Evolutionary conservation across 1,284 basidiomycete genomes (phyloP).

Genomic region (Trametes pubescens): DNA sequence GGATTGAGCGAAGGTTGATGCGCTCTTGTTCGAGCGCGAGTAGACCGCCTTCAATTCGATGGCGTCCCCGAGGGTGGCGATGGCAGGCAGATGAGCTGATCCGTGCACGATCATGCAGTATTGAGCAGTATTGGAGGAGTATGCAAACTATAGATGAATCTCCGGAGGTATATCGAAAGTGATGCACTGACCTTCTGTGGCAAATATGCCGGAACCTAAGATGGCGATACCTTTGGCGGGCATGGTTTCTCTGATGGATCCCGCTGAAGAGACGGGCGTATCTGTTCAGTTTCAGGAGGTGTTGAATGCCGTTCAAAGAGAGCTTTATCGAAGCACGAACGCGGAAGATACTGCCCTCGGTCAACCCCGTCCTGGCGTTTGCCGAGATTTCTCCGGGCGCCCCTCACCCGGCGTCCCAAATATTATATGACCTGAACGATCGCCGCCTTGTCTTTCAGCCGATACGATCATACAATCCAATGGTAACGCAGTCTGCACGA

Average conservation of each 20-base stretch:
- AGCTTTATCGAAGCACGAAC: too few relatives aligned
- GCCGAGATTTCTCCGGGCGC: too few relatives aligned
- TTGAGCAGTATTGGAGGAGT: background rate
- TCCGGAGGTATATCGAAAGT: conserved; percentile 40
- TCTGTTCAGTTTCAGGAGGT: too few relatives aligned
- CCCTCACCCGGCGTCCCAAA: too few relatives aligned
- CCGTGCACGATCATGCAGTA: conserved; percentile 11
- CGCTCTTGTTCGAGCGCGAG: conserved; percentile 77
- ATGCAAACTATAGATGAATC: conserved; percentile 40
- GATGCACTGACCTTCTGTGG: conserved; percentile 64
- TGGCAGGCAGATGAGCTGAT: conserved; percentile 78
- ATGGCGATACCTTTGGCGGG: conserved; percentile 56
- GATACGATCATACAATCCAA: too few relatives aligned
- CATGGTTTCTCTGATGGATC: conserved; percentile 28
- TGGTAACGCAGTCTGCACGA: too few relatives aligned
- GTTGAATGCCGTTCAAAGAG: too few relatives aligned
- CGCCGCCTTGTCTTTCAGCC: too few relatives aligned
- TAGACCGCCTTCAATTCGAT: conserved; percentile 74
- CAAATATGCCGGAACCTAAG: conserved; percentile 79
- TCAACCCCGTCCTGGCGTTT: too few relatives aligned
- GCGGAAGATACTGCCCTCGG: too few relatives aligned
- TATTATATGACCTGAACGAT: too few relatives aligned
- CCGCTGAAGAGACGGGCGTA: background rate
- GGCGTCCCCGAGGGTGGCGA: conserved; percentile 57
- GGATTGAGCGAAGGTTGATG: conserved; percentile 56